Conservation (phyloP, 345 rosid species). For the Arabidopsis suecica region DNA sequence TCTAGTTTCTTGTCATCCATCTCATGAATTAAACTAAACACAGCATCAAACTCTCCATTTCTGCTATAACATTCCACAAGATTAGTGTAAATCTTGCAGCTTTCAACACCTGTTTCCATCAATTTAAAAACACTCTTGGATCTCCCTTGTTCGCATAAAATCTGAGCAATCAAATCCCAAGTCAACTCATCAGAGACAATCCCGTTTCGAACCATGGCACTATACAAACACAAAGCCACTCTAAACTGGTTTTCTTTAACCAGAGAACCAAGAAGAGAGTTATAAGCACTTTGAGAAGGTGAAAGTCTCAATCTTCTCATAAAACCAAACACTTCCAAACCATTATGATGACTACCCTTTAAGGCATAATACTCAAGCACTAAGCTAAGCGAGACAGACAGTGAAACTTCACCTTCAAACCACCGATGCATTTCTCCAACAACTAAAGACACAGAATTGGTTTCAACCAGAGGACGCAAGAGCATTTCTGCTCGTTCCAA, state of each 20-base stretch:
- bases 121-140: conserved; percentile 51
- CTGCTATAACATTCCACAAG: conserved; percentile 60
- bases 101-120: conserved; percentile 57
- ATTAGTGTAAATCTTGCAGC: conserved; percentile 55
- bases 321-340: conserved; percentile 53
- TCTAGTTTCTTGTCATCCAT: conserved; percentile 56
- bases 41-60: conserved; percentile 54
- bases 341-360: conserved; percentile 49
- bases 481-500: conserved; percentile 46
- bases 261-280: conserved; percentile 60
- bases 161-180: conserved; percentile 60
- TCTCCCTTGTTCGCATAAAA: conserved; percentile 57
- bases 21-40: conserved; percentile 53
- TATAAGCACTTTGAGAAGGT: conserved; percentile 53
- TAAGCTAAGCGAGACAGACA: conserved; percentile 46
- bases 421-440: conserved; percentile 53
- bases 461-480: conserved; percentile 50
- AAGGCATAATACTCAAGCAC: conserved; percentile 53
- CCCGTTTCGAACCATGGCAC: conserved; percentile 56
- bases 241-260: conserved; percentile 43
- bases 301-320: conserved; percentile 49
- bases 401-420: conserved; percentile 52
- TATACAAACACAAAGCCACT: conserved; percentile 60
- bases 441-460: conserved; percentile 45
- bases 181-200: conserved; percentile 52